Conservation (phyloP, 805 yeast species). For the Wickerhamiella occidentalis region DNA sequence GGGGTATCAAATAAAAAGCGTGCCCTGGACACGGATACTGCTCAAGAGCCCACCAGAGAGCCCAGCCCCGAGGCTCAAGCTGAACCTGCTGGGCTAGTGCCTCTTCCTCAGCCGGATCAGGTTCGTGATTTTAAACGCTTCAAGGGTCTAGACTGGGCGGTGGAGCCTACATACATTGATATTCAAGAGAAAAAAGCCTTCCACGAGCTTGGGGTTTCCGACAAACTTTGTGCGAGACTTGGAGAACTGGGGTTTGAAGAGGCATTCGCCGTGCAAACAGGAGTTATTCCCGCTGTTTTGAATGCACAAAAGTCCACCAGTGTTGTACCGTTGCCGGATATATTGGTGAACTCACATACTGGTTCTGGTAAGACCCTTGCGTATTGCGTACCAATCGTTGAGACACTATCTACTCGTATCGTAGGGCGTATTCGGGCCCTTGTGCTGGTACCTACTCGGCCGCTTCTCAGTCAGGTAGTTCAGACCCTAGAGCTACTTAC, state of each 20-base stretch:
- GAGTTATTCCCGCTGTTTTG: constrained; percentile 48
- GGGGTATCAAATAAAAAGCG: neutral
- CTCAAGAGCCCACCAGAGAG: neutral
- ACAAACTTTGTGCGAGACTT: constrained; percentile 38
- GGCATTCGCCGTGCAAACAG: constrained; percentile 71
- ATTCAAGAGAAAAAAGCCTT: constrained; percentile 41
- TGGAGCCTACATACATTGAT: constrained; percentile 46
- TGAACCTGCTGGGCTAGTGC: constrained; percentile 36
- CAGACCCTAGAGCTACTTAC: constrained; percentile 47
- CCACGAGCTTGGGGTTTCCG: constrained; percentile 35
- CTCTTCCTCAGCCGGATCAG: constrained; percentile 72
- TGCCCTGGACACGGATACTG: too few relatives aligned
- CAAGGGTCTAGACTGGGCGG: constrained; percentile 49
- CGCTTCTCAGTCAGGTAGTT: constrained; percentile 72
- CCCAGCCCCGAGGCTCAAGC: neutral
- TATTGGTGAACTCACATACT: constrained; percentile 84
- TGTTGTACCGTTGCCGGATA: constrained; percentile 37
- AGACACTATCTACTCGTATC: constrained; percentile 42
- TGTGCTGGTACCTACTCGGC: constrained; percentile 79
- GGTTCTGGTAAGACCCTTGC: constrained; percentile 95
- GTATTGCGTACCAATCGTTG: constrained; percentile 71
- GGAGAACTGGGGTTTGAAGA: constrained; percentile 33
- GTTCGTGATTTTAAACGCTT: constrained; percentile 35
- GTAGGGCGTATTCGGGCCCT: constrained; percentile 69
- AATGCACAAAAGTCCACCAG: constrained; percentile 28